These are phyloP conservation scores for Penicillium rolfsii DNA, from an alignment of 2,329 filamentous ascomycete species.

Conservation along the genomic window DNA sequence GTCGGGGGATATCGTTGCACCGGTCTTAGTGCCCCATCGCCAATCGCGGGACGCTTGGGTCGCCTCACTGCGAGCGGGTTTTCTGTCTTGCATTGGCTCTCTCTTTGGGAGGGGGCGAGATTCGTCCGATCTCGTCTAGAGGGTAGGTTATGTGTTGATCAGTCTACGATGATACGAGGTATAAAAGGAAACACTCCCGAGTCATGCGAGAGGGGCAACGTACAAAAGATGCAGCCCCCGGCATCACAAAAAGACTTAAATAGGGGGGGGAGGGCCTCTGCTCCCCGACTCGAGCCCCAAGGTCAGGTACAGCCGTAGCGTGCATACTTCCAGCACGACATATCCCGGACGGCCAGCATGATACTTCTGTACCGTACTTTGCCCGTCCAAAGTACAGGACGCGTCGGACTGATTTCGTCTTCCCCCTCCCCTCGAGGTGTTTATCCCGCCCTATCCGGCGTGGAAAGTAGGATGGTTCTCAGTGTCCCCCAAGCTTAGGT, in stretches of 20 bases:
- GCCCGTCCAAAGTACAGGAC: not conserved
- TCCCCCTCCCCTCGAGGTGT: not conserved
- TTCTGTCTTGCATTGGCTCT: not conserved
- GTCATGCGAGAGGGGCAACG: not conserved
- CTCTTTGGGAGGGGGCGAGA: not conserved
- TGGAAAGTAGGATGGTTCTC: not conserved
- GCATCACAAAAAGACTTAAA: not conserved
- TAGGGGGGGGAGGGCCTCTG: not conserved
- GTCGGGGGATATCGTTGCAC: conserved; percentile 18
- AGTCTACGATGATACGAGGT: not conserved
- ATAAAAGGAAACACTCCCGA: not conserved
- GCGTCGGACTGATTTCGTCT: too few species aligned
- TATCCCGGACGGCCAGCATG: not conserved
- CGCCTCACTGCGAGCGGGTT: not conserved
- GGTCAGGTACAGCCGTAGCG: conserved; percentile 1
- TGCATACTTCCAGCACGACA: conserved; percentile 5
- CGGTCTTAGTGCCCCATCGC: conserved; percentile 12
- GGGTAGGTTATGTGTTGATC: not conserved
- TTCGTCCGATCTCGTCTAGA: too few species aligned
- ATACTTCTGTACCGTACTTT: not conserved
- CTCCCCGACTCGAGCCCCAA: not conserved
- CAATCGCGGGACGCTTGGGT: conserved; percentile 15
- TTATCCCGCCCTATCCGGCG: not conserved
- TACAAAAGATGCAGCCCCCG: not conserved
- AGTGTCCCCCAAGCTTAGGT: not conserved